Base-by-base conservation (phyloP, 345 rosid genomes). In the Lepidium aucheri region DNA sequence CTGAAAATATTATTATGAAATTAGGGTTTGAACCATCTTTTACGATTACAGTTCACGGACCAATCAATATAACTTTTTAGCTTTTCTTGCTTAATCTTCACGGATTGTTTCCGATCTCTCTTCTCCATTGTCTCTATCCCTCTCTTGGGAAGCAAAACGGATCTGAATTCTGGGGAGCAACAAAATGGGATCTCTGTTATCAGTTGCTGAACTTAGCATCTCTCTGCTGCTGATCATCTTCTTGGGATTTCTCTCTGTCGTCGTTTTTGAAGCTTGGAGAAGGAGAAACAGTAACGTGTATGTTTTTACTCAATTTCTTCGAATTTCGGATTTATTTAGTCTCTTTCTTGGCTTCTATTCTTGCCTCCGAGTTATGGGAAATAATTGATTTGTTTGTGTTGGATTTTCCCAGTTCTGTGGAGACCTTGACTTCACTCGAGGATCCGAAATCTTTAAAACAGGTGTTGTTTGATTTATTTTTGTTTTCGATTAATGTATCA, bases 361-460 rank as follows among this genome's bases (percentile, higher is more conserved):
- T 7, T 49, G 3, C 14, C 30, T 41, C 11, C 22, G 11, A 32
- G 8, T 50, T 34, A 3, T 49, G 20, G 1, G 14, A 20, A 41
- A 47, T 0, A 40, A 63, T 18, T 63, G 65, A 51, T 54, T 28
- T 7, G 33, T 22, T 28, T 53, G 15, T 45, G 30, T 15, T 73
- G 20, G 38, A 53, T 62, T 67, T 62, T 18, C 26, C 1, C 63
- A 93, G 98, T 63, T 85, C 83, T 54, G 78, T 82, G 36, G 92
- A 82, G 55, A 80, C 77, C 16, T 72, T 85, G 51, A 83, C 82
- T 42, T 33, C 82, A 59, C 79, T 94, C 59, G 89, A 94, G 75
- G 97, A 88, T 85, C 97, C 96, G 6, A 85, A 67, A 69, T 85
- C 96, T 1, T 73, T 82, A 53, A 88, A 85, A 30, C 74, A 82